Base-by-base conservation (phyloP, 2,329 filamentous ascomycete genomes). In the Monosporascus sp. region DNA sequence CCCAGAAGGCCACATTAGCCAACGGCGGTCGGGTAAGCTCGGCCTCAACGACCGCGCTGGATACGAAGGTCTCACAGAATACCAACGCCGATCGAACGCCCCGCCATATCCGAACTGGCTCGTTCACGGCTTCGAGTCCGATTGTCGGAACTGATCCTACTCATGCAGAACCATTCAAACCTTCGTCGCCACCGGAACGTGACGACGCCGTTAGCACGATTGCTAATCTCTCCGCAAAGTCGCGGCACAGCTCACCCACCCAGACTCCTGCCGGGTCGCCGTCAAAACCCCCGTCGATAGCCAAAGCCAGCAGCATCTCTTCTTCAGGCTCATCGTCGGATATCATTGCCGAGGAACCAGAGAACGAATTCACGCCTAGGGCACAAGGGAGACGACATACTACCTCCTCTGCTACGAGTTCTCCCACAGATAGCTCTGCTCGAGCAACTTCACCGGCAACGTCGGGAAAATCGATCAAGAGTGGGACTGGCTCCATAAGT, bases 71-170 rank as follows among this genome's bases (percentile, higher is more conserved):
- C 4, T 67, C 67, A n/a, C 58, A 69, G 41, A 62, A 65, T 5
- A 65, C 69, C 14, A 69, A 64, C 27, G 63, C 72, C 24, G 70
- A 77, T 27, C 43, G 43, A 24, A 72, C 76, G 37, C 81, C 84
- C 31, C 80, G 77, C 60, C 74, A 76, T 1, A 75, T 87, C 55
- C 75, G 84, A 46, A 82, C 85, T 2, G 75, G 78, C 38, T 86
- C 86, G 0, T 85, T 88, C 59, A 80, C 83, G 11, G 79, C 80
- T 25, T 79, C 85, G 2, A 79, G 82, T 51, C 85, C 89, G 1
- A 74, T 85, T 20, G 80, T 92, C 6, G 83, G 81, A 31, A 83
- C 85, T 1, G 85, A 90, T 61, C 77, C 80, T 37, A 78, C 82
- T 1, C 85, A 86, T 56, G 83, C 84, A 20, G 86, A 90, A 55